Evolutionary conservation across 108 stramenopile genomes (phyloP).

Genomic region (Skeletonema grethae): DNA sequence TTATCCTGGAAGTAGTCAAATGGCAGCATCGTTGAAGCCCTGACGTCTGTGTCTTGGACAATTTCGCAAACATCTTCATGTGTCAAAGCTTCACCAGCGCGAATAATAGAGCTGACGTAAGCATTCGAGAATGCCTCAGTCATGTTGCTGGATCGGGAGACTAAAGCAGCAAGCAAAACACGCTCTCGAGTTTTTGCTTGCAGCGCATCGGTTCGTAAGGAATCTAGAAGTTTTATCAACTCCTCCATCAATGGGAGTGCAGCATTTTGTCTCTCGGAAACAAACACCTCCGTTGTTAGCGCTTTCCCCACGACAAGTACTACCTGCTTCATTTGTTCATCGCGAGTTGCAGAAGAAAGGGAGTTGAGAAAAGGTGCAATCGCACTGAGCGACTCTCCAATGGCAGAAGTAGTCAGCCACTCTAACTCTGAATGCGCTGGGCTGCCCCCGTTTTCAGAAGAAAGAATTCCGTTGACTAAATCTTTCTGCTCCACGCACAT

Average conservation of each 20-base stretch:
- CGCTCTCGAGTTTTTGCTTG: slow-evolving; percentile 76
- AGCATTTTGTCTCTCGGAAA: slow-evolving; percentile 29
- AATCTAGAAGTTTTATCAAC: slow-evolving; percentile 67
- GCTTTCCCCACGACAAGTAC: slow-evolving; percentile 61
- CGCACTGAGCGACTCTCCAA: slow-evolving; percentile 48
- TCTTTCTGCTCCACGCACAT: slow-evolving; percentile 71
- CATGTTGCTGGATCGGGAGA: slow-evolving; percentile 72
- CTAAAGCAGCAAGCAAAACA: slow-evolving; percentile 65
- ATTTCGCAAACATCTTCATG: slow-evolving; percentile 83
- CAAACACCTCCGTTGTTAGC: slow-evolving; percentile 46
- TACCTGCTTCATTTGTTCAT: slow-evolving; percentile 31
- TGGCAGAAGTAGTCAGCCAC: slow-evolving; percentile 66
- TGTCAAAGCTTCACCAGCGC: slow-evolving; percentile 82
- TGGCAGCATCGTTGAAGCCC: slow-evolving; percentile 78
- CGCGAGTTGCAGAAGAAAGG: slow-evolving; percentile 6
- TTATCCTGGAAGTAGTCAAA: slow-evolving; percentile 83
- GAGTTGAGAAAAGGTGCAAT: slow-evolving; percentile 43
- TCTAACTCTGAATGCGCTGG: slow-evolving; percentile 70
- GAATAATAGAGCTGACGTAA: slow-evolving; percentile 78
- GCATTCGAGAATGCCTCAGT: slow-evolving; percentile 82
- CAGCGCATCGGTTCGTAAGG: slow-evolving; percentile 63
- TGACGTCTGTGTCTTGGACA: slow-evolving; percentile 69
- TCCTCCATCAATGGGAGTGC: slow-evolving; percentile 56
- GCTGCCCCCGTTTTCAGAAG: slow-evolving; percentile 53
- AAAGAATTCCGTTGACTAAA: slow-evolving; percentile 59